phyloP scores from a whole-genome alignment of 345 rosid genomes.

The Erodium maritimum region DNA sequence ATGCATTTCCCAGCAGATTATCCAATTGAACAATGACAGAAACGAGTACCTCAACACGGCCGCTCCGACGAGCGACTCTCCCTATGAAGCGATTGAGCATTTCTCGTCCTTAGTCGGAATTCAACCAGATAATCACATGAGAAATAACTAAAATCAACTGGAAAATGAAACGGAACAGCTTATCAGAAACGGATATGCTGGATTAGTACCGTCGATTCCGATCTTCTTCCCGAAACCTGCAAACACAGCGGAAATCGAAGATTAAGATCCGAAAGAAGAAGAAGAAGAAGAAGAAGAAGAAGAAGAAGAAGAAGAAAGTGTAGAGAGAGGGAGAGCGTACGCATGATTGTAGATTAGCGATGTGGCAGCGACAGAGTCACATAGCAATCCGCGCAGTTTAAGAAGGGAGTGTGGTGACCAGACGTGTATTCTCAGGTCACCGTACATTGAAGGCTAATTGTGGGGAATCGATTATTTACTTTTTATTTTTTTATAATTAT shows the following conservation, averaged over 20 bases:
- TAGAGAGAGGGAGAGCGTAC: constrained; percentile 1
- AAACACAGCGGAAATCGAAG: neutral
- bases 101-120: constrained; percentile 1
- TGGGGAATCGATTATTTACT: no score
- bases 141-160: neutral
- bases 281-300: neutral
- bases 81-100: constrained; percentile 3
- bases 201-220: constrained; percentile 2
- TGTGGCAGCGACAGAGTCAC: neutral
- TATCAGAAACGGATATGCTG: no score
- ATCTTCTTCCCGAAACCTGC: constrained; percentile 7
- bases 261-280: neutral
- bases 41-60: constrained; percentile 1
- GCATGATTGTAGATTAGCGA: neutral
- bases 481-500: no score
- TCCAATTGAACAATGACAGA: neutral
- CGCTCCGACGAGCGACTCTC: constrained; percentile 1
- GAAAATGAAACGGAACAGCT: neutral
- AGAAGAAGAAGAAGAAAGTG: neutral
- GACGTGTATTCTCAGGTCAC: neutral
- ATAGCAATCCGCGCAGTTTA: neutral
- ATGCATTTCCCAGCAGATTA: neutral
- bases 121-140: neutral
- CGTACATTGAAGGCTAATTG: no score
- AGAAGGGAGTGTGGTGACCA: neutral